These are phyloP conservation scores for Phoma sp. DNA, from an alignment of 2,329 filamentous ascomycete genomes.

Conservation along the genomic window DNA sequence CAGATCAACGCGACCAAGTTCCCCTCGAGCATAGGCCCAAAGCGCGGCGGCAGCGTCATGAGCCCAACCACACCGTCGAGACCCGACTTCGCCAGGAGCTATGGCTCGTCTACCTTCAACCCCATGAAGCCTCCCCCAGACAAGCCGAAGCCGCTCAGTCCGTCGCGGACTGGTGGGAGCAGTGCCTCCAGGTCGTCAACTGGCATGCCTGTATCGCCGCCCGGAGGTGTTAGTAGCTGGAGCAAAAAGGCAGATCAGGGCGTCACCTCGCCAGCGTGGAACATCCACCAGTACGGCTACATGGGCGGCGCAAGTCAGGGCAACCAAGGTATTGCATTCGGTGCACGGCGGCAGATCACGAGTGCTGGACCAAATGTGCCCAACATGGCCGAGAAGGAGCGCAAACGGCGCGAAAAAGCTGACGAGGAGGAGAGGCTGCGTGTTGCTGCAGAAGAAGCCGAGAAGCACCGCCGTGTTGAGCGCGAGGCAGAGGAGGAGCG, in stretches of 20 bases:
- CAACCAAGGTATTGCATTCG: constrained; percentile 92
- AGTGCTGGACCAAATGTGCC: constrained; percentile 80
- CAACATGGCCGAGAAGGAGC: constrained; percentile 83
- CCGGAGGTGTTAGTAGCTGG: constrained; percentile 80
- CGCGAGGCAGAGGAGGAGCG: constrained; percentile 68
- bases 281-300: constrained; percentile 95
- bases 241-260: constrained; percentile 83
- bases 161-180: constrained; percentile 57
- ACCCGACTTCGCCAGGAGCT: constrained; percentile 40
- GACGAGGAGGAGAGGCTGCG: constrained; percentile 61
- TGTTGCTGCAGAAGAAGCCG: constrained; percentile 60
- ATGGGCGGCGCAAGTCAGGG: constrained; percentile 97
- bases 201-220: constrained; percentile 52
- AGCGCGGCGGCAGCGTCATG: constrained; percentile 54
- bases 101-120: constrained; percentile 55
- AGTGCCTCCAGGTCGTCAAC: constrained; percentile 65
- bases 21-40: constrained; percentile 76
- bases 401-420: constrained; percentile 62
- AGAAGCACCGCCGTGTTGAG: constrained; percentile 56
- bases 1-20: constrained; percentile 75
- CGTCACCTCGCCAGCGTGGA: constrained; percentile 89
- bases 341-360: constrained; percentile 90
- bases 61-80: constrained; percentile 36
- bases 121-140: constrained; percentile 45
- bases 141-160: constrained; percentile 49